Conservation (phyloP, 768 basidiomycete species). For the Pulveroboletus sp. region DNA sequence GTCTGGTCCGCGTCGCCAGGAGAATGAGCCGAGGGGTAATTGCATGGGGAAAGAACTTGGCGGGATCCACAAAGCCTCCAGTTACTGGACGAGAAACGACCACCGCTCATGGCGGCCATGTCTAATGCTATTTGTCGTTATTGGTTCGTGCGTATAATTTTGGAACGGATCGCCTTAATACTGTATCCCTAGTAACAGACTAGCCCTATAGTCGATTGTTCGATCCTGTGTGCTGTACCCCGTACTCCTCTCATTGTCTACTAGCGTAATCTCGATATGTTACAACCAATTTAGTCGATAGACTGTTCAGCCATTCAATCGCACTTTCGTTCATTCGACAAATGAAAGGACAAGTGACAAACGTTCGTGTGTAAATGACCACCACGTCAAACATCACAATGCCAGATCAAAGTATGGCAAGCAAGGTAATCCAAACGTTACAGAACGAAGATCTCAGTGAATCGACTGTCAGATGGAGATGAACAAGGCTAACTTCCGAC, state of each 20-base stretch:
- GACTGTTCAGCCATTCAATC: neutral
- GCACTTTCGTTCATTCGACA: neutral
- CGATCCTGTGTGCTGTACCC: conserved; percentile 7
- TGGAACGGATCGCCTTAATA: neutral
- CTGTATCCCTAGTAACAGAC: conserved; percentile 23
- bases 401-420: neutral
- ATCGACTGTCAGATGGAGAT: neutral
- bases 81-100: neutral
- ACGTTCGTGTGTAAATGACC: neutral
- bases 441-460: neutral
- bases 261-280: conserved; percentile 12
- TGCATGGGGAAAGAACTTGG: conserved; percentile 27
- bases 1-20: conserved; percentile 18
- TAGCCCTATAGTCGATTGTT: conserved; percentile 7
- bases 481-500: conserved; percentile 10
- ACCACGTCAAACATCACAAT: neutral
- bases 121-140: conserved; percentile 11
- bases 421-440: neutral
- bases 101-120: neutral
- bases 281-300: neutral
- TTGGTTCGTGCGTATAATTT: conserved; percentile 8
- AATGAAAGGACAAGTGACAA: neutral
- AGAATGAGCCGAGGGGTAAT: conserved; percentile 27
- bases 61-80: conserved; percentile 12
- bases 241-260: conserved; percentile 10